Base-by-base conservation (phyloP, 2,329 filamentous ascomycete species). In the Penicillium italicum region DNA sequence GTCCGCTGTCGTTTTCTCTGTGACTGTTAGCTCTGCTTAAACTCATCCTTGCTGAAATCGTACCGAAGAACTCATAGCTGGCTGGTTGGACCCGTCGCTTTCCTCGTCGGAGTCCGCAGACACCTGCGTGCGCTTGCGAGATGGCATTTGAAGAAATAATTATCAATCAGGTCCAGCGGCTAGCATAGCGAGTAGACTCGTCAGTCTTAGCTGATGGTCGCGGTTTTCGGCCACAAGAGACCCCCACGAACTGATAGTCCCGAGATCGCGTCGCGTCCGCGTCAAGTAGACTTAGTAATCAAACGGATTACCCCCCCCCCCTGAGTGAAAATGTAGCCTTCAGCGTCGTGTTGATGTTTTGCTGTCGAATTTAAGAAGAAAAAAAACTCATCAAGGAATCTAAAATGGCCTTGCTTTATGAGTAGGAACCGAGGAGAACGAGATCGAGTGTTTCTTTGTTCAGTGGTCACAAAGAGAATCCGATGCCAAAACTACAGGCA, bases 1-100 rank as follows among this genome's bases (percentile, higher is more conserved):
- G 37, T 63, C 14, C 76, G 76, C 50, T 63, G 66, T 58, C 75
- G 75, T 69, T 80, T 80, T 51, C 68, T 72, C 71, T 78, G 31
- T 31, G 12, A 45, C 26, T 43, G 20, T 45, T 41, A 22, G 54
- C 20, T 52, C 45, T 26, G 28, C 11, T 16, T 31, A 20, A 12
- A 16, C 14, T 36, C 5, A n/a, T 18, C 47, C 58, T 43, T 58
- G 53, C 36, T 50, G 37, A 45, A 33, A 38, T 33, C 71, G 30
- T 61, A 77, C 76, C 43, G 66, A 57, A 63, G 52, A 55, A 40
- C 26, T 55, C 41, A 55, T 45, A 67, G 69, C 44, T 57, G 65
- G 49, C 41, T 56, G 63, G 58, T 69, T 65, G 40, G 58, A 49
- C 26, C 70, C 61, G 36, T 72, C 62, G 44, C 72, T 70, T 22